Percentiles rank a stretch among this genome's conserved stretches.
Evolutionary conservation across 2,329 filamentous ascomycete species (phyloP).

Genomic region (Diplocarpon rosae): DNA sequence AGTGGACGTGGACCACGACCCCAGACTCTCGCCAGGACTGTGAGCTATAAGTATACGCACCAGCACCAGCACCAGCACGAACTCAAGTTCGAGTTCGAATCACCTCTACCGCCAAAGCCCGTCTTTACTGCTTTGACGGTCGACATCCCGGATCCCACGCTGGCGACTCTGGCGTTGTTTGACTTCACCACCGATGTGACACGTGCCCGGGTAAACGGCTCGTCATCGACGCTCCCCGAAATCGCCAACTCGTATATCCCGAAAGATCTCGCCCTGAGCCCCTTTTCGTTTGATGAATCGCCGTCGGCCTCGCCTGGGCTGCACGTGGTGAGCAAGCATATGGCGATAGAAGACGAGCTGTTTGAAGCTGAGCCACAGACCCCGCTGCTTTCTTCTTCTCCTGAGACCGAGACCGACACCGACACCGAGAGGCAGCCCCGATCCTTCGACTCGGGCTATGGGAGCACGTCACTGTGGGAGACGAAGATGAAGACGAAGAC

Average conservation of each 20-base stretch:
- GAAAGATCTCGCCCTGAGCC: slow-evolving; percentile 24
- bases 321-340: slow-evolving; percentile 37
- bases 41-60: too few relatives aligned
- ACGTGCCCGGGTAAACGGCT: slow-evolving; percentile 11
- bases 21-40: slow-evolving; percentile 2
- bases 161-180: slow-evolving; percentile 14
- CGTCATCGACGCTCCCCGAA: slow-evolving; percentile 17
- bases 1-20: slow-evolving; percentile 3
- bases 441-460: slow-evolving; percentile 23
- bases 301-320: slow-evolving; percentile 27
- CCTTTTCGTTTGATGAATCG: slow-evolving; percentile 28
- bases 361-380: slow-evolving; percentile 29
- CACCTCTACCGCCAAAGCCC: too few relatives aligned
- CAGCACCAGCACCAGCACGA: slow-evolving; percentile 20
- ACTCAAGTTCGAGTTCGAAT: neutral
- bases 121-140: slow-evolving; percentile 8
- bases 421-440: neutral
- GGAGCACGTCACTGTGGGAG: slow-evolving; percentile 3
- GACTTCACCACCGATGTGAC: slow-evolving; percentile 9
- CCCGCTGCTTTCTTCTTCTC: slow-evolving; percentile 10
- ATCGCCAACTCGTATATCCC: slow-evolving; percentile 19
- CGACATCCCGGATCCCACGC: slow-evolving; percentile 9
- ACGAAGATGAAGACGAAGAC: too few relatives aligned
- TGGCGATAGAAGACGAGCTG: slow-evolving; percentile 37
- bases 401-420: too few relatives aligned